phyloP scores from a whole-genome alignment of 192 early-diverging fungal species.

The Coemansia sp. region DNA sequence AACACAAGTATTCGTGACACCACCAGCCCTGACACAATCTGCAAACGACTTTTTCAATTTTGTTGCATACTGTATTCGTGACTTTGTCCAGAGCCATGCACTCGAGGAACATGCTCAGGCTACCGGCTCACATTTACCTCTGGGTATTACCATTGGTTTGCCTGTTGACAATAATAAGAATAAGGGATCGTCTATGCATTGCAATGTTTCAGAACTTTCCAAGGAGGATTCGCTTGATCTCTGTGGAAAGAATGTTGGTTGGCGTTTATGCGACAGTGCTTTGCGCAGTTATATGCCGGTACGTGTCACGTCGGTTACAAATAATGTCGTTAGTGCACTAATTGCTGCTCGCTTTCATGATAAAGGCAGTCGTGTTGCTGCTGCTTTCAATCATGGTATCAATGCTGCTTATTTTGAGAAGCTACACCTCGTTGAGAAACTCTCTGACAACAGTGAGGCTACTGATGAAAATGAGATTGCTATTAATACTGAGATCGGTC shows the following conservation, averaged over 20 bases:
- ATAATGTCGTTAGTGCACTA: constrained; percentile 90
- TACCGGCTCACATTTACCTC: background rate
- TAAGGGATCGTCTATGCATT: constrained; percentile 7
- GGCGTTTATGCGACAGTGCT: constrained; percentile 70
- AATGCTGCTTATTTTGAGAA: constrained; percentile 92
- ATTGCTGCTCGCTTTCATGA: constrained; percentile 77
- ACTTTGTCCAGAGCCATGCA: constrained; percentile 59
- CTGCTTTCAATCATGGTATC: constrained; percentile 88
- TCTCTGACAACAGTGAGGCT: constrained; percentile 23
- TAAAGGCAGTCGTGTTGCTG: constrained; percentile 71
- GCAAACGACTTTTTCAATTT: constrained; percentile 64
- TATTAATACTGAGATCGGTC: constrained; percentile 94
- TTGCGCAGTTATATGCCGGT: constrained; percentile 70
- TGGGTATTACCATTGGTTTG: constrained; percentile 93
- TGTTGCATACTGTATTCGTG: constrained; percentile 77
- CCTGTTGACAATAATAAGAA: constrained; percentile 65
- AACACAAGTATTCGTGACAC: constrained; percentile 59
- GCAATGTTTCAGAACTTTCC: constrained; percentile 43
- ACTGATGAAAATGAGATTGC: constrained; percentile 60
- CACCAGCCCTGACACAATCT: constrained; percentile 31
- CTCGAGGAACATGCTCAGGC: constrained; percentile 5
- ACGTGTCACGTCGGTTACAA: constrained; percentile 81
- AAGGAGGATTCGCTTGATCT: constrained; percentile 59
- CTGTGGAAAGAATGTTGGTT: constrained; percentile 73
- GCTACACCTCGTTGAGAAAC: constrained; percentile 64